A percentile compares a stretch with the other conserved stretches of the same genome.
Evolutionary conservation across 78 protist genomes (phyloP).

Genomic region (Dictyostelium citrinum): DNA sequence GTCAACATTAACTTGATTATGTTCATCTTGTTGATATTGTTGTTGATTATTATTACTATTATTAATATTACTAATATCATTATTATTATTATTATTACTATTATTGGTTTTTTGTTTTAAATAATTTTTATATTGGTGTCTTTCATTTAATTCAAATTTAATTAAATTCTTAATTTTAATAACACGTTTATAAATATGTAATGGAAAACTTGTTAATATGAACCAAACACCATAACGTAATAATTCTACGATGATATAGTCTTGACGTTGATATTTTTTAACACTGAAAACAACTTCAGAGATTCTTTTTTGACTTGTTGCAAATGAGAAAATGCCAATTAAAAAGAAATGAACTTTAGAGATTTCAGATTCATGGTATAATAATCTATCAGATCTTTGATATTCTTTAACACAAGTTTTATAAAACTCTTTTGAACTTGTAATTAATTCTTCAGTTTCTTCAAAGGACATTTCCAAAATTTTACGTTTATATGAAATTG

Average conservation of each 20-base stretch:
- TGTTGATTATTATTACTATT: neutral
- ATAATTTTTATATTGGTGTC: neutral
- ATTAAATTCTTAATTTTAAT: neutral
- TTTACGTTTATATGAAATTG: neutral
- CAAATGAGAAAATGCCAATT: slow-evolving; percentile 42
- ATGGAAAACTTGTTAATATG: slow-evolving; percentile 21
- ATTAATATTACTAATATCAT: too few relatives aligned
- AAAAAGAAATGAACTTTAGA: slow-evolving; percentile 58
- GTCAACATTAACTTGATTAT: too few relatives aligned
- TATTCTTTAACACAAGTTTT: slow-evolving; percentile 19
- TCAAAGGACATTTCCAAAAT: slow-evolving; percentile 27
- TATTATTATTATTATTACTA: neutral
- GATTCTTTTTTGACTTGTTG: neutral
- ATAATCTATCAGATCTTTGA: neutral
- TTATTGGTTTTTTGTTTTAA: neutral
- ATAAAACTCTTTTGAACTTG: neutral
- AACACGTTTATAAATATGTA: neutral
- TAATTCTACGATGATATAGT: neutral
- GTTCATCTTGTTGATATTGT: neutral
- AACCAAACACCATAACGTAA: slow-evolving; percentile 14
- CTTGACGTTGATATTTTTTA: neutral
- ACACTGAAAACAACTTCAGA: neutral
- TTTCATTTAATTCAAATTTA: neutral
- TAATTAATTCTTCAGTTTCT: slow-evolving; percentile 50
- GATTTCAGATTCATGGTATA: slow-evolving; percentile 18